These are phyloP conservation scores for Talaromyces stipitatus DNA, from an alignment of 495 filamentous ascomycete genomes.

Conservation along the genomic window DNA sequence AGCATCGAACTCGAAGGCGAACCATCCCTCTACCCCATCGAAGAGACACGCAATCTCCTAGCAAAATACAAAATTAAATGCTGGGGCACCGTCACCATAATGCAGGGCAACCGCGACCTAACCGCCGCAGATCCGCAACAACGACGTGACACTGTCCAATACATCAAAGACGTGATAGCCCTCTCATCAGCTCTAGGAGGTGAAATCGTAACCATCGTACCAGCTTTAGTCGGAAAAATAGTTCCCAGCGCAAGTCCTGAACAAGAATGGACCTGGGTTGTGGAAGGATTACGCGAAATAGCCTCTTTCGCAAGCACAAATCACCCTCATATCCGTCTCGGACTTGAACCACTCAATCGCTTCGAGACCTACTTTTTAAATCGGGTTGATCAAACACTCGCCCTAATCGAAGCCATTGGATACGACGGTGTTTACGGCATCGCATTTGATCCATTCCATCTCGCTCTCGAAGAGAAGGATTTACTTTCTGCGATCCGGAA, in stretches of 20 bases:
- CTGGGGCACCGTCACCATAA: slow-evolving; percentile 18
- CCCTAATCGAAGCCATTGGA: slow-evolving; percentile 13
- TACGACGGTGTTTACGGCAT: slow-evolving; percentile 13
- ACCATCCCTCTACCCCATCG: slow-evolving; percentile 12
- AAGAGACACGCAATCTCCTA: slow-evolving; percentile 11
- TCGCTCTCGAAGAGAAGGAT: slow-evolving; percentile 19
- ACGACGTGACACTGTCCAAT: slow-evolving; percentile 14
- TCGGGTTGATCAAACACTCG: slow-evolving; percentile 14
- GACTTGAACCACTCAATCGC: slow-evolving; percentile 18
- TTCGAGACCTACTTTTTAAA: slow-evolving; percentile 21
- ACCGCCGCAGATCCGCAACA: slow-evolving; percentile 11
- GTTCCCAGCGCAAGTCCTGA: slow-evolving; percentile 10
- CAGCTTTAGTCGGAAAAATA: slow-evolving; percentile 18
- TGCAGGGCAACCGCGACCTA: slow-evolving; percentile 19
- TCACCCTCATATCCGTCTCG: slow-evolving; percentile 8
- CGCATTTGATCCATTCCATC: slow-evolving; percentile 20
- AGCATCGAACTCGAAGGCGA: slow-evolving; percentile 25
- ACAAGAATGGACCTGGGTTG: slow-evolving; percentile 20
- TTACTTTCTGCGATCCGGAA: slow-evolving; percentile 13
- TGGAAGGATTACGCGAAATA: slow-evolving; percentile 15
- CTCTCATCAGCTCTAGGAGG: slow-evolving; percentile 14
- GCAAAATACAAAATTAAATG: slow-evolving; percentile 16
- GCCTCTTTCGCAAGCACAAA: slow-evolving; percentile 11
- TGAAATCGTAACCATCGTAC: slow-evolving; percentile 16
- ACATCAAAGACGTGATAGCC: slow-evolving; percentile 18